Evolutionary conservation across 371 early-diverging fungal genomes (phyloP).

Genomic region (Saksenaea vasiformis): DNA sequence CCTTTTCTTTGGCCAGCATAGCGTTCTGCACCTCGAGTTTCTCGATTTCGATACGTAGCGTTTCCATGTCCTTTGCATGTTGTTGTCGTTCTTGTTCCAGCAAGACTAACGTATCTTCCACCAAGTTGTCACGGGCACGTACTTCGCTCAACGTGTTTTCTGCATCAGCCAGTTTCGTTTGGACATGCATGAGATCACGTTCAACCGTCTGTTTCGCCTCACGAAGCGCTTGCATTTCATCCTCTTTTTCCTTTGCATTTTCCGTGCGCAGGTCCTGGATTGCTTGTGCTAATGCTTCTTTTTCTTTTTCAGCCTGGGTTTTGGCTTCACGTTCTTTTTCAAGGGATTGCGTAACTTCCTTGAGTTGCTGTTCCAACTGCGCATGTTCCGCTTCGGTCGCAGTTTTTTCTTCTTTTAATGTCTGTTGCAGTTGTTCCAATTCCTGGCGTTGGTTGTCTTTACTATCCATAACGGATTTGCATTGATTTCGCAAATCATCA

Average conservation of each 20-base stretch:
- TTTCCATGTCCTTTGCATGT: slow-evolving; percentile 14
- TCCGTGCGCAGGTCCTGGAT: not conserved
- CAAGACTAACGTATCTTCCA: slow-evolving; percentile 15
- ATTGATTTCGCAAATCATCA: not conserved
- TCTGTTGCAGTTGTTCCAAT: slow-evolving; percentile 4
- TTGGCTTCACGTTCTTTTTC: slow-evolving; percentile 16
- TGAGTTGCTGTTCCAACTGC: slow-evolving; percentile 15
- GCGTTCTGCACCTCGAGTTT: slow-evolving; percentile 7
- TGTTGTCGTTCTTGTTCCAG: slow-evolving; percentile 4
- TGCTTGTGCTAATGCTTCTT: not conserved
- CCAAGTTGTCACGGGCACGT: slow-evolving; percentile 7
- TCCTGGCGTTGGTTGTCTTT: not conserved
- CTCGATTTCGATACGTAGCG: not conserved
- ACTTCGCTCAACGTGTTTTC: slow-evolving; percentile 18
- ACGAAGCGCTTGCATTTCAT: not conserved
- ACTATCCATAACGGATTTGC: not conserved
- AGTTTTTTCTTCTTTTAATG: too few species aligned
- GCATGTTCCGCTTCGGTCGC: too few species aligned
- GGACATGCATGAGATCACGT: slow-evolving; percentile 14
- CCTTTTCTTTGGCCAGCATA: slow-evolving; percentile 17
- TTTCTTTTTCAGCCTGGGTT: not conserved
- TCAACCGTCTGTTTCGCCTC: slow-evolving; percentile 16
- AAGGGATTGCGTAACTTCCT: slow-evolving; percentile 5
- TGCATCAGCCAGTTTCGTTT: slow-evolving; percentile 30
- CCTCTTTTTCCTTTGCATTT: not conserved